Conservation (phyloP, 139 green algal genomes). For the Auxenochlorella pyrenoidosa region DNA sequence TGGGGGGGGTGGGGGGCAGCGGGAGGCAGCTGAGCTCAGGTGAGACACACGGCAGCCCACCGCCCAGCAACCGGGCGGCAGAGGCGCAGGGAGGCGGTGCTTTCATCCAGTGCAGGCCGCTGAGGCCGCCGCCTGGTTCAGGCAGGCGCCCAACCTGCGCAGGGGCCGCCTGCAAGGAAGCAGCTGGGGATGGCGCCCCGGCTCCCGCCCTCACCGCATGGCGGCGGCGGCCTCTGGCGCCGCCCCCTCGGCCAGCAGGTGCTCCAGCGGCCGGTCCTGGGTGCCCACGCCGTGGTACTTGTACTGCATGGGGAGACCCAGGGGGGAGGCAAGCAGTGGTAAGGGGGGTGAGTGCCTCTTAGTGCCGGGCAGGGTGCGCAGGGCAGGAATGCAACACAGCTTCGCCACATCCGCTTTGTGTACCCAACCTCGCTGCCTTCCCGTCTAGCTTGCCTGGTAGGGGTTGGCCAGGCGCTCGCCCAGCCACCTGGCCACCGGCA, state of each 20-base stretch:
- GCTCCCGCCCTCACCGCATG: neutral
- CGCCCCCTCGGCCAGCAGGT: constrained; percentile 10
- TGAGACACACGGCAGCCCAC: too few species aligned
- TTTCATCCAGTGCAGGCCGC: neutral
- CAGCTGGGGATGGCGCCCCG: too few species aligned
- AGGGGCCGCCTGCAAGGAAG: too few species aligned
- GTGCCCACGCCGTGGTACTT: constrained; percentile 60
- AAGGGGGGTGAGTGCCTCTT: neutral
- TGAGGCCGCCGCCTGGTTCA: neutral
- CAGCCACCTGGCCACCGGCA: constrained; percentile 83
- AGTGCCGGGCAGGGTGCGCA: too few species aligned
- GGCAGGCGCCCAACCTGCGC: too few species aligned
- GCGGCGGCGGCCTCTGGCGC: neutral
- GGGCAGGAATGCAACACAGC: too few species aligned
- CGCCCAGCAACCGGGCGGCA: too few species aligned
- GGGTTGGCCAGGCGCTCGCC: constrained; percentile 73
- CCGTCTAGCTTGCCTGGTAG: constrained; percentile 58
- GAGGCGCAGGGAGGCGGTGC: too few species aligned
- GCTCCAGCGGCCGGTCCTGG: constrained; percentile 35
- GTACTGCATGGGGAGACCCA: constrained; percentile 24
- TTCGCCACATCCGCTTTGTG: too few species aligned
- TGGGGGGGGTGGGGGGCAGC: neutral
- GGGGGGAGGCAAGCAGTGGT: neutral
- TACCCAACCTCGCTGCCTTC: too few species aligned
- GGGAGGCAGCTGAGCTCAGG: too few species aligned